Evolutionary conservation across 2,329 filamentous ascomycete species (phyloP), one percentile per base, ranked within the genome.

Genomic region (Talaromyces verruculosus): DNA sequence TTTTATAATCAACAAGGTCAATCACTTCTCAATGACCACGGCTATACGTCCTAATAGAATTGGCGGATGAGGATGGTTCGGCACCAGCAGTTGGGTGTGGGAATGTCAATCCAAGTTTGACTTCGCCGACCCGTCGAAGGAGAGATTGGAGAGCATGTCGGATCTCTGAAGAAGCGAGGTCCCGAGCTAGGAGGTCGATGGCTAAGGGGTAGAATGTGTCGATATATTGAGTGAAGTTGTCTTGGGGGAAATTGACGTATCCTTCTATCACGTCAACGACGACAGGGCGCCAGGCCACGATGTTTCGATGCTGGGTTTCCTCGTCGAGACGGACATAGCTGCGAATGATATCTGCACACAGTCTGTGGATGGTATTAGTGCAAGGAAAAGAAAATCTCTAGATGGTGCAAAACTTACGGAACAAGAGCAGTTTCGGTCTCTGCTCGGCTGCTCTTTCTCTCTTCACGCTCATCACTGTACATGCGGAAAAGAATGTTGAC

Each of bases 181-280:
- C 94, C 67, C 92, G 91, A 68, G 85, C 87, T 64, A 99, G 82
- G 17, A 99, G 81, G 63, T 96, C 93, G 0, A 98, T 88, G 3
- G 89, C 87, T 17, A 97, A 82, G 2, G 93, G 92, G 74, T 97
- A 97, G 77, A 99, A 98, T 3, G 88, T 88, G 55, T 87, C 83
- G 7, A 97, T 85, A 72, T 98, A 89, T 66, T 89, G 88, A 63
- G 87, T 86, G 72, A 99, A 99, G 51, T 91, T 91, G 28, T 88
- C 85, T 19, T 87, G 84, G 0, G 92, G 91, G 81, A 98, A 97
- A 6, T 88, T 89, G 0, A 89, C 89, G 76, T 94, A 98, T 1
- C 95, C 95, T 74, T 99, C 94, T 10, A 99, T 84, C 8, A 99
- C 95, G 75, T 97, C 95, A 19, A 99, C 93, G 1, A 99, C 95